Conservation (phyloP, 192 early-diverging fungal species). For the Dissophora globulifera region DNA sequence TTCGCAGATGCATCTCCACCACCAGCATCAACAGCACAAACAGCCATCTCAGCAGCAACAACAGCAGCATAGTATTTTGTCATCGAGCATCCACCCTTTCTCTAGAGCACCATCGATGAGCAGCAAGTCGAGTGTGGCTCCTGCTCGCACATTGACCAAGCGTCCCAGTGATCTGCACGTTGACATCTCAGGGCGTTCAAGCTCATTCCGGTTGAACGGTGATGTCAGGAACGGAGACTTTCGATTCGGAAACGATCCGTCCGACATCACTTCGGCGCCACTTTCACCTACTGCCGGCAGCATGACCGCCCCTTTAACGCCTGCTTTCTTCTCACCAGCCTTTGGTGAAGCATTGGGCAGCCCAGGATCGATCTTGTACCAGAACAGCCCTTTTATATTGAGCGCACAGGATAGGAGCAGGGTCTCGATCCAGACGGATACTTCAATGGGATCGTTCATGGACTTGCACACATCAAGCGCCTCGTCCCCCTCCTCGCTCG, state of each 20-base stretch:
- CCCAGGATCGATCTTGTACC: conserved; percentile 34
- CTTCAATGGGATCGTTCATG: conserved; percentile 49
- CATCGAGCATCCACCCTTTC: conserved; percentile 29
- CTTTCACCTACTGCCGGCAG: conserved; percentile 28
- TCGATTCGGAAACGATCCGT: conserved; percentile 31
- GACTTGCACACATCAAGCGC: conserved; percentile 43
- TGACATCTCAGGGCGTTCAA: conserved; percentile 48
- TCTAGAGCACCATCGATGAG: conserved; percentile 18
- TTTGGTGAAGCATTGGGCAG: conserved; percentile 69
- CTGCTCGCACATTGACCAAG: conserved; percentile 39
- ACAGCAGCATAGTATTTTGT: conserved; percentile 26
- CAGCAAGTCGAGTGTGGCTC: conserved; percentile 9
- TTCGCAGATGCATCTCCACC: conserved; percentile 11
- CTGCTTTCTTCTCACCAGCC: conserved; percentile 76
- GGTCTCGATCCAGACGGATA: conserved; percentile 40
- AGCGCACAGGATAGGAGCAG: conserved; percentile 52
- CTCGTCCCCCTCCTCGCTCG: conserved; percentile 49
- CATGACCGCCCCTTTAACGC: conserved; percentile 64
- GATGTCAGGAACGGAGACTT: conserved; percentile 46
- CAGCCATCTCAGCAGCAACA: conserved; percentile 43
- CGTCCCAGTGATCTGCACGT: conserved; percentile 47
- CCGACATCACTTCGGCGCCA: conserved; percentile 19
- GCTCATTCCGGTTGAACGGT: conserved; percentile 36
- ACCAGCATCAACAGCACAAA: conserved; percentile 18
- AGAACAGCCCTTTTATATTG: conserved; percentile 43